phyloP scores from a whole-genome alignment of 306 rosid species.

The Cucurbita moschata region DNA sequence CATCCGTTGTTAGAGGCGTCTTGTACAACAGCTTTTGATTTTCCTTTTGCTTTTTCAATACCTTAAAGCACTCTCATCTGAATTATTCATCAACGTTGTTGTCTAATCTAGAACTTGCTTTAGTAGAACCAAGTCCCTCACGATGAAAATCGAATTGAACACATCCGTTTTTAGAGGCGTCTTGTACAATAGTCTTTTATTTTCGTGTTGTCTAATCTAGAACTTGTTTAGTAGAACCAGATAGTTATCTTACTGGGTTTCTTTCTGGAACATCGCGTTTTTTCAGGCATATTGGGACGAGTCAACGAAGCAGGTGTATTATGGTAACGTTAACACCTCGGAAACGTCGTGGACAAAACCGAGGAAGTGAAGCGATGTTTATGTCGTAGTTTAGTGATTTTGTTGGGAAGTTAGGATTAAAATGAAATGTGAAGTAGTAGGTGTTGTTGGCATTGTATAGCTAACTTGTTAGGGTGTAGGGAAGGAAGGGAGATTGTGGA shows the following conservation, averaged over 20 bases:
- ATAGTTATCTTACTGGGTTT: background rate
- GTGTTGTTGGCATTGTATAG: background rate
- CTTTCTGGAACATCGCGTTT: background rate
- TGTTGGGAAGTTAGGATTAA: background rate
- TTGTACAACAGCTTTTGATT: background rate
- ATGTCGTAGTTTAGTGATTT: background rate
- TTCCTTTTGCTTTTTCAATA: background rate
- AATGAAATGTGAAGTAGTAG: background rate
- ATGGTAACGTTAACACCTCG: conserved; percentile 51
- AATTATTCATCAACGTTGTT: background rate
- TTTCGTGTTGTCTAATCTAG: background rate
- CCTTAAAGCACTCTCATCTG: background rate
- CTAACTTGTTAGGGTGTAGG: background rate
- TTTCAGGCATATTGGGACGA: conserved; percentile 82
- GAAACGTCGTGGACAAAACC: conserved; percentile 75
- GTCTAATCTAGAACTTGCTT: background rate
- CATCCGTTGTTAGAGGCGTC: background rate
- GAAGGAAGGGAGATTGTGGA: background rate
- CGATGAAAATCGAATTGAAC: too few relatives aligned
- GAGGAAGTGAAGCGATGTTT: conserved; percentile 18
- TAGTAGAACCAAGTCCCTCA: background rate
- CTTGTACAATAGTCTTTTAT: background rate
- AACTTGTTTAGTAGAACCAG: background rate
- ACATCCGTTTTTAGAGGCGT: background rate
- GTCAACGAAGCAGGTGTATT: conserved; percentile 64